These are phyloP conservation scores for Salvia sclarea DNA, from an alignment of 305 asterid genomes.

Conservation along the genomic window DNA sequence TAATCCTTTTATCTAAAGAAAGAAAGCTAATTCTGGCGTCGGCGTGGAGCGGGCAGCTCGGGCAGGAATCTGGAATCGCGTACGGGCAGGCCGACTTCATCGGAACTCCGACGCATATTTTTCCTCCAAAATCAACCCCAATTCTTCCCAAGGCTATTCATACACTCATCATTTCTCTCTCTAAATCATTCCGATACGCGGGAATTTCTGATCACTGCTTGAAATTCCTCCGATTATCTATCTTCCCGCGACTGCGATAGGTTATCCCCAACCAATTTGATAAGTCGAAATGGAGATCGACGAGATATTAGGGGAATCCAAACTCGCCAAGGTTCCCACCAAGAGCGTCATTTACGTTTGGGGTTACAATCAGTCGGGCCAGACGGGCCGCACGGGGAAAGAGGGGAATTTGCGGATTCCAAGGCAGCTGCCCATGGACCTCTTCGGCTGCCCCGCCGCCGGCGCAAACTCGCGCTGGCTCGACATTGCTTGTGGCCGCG, in stretches of 20 bases:
- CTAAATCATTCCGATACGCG: constrained; percentile 25
- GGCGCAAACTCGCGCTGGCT: constrained; percentile 77
- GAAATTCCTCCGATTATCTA: not conserved
- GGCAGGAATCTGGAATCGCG: constrained; percentile 32
- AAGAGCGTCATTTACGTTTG: constrained; percentile 90
- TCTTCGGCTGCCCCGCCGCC: constrained; percentile 76
- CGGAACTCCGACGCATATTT: constrained; percentile 23
- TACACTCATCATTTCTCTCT: not conserved
- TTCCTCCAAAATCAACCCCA: constrained; percentile 25
- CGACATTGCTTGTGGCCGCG: constrained; percentile 91
- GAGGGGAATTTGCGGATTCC: constrained; percentile 74
- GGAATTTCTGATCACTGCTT: constrained; percentile 24
- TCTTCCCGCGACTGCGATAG: constrained; percentile 20
- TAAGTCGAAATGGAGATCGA: constrained; percentile 59
- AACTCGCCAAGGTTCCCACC: constrained; percentile 52
- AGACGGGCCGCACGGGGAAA: constrained; percentile 72
- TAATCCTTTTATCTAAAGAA: too few relatives aligned
- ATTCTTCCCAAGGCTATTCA: constrained; percentile 10
- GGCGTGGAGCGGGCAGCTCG: constrained; percentile 36
- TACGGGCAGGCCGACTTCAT: constrained; percentile 36
- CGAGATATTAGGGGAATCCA: constrained; percentile 75
- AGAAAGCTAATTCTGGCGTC: not conserved
- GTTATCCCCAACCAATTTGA: not conserved
- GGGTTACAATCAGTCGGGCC: constrained; percentile 96
- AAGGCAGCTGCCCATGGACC: constrained; percentile 78